Base-by-base conservation (phyloP, 2,329 filamentous ascomycete species). In the Aspergillus sp. region DNA sequence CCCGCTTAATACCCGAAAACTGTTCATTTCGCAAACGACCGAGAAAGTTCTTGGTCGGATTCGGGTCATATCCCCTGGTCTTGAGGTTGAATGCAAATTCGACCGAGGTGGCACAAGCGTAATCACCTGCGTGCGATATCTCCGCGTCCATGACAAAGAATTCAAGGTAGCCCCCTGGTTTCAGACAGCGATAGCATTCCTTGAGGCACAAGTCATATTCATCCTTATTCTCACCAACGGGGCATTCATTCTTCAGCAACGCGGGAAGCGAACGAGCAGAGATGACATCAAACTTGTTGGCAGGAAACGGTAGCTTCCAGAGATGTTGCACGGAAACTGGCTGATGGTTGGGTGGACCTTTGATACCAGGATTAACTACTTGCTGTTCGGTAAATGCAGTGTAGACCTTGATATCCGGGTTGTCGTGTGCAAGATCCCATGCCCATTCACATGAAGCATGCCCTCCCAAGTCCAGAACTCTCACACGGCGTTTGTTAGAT, bases 41-140 rank as follows among this genome's bases (percentile, higher is more conserved):
- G 3, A 96, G 74, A 73, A 91, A 97, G 45, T 78, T 77, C 68
- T 88, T 90, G 10, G 89, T 93, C 0, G 91, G 88, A 41, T 75
- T 75, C 2, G 91, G 83, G 62, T 97, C 93, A 64, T 96, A 97
- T 28, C 91, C 91, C 3, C 91, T 80, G 0, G 87, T 91, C 67
- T 86, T 87, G 48, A 98, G 83, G 41, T 87, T 85, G 73, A 93
- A 94, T 33, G 86, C 86, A 60, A 98, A 97, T 67, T 97, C 90
- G 43, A 94, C 88, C 39, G 85, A 86, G 64, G 93, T 86, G 37
- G 89, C 88, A 45, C 88, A 82, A 31, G 85, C 88, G 13, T 84
- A 75, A 0, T 86, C 83, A 0, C 90, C 90, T 0, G 89, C 83
- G 52, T 90, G 90, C 49, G 94, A 82, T 55, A 98, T 83, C 59